A percentile compares a stretch with the other conserved stretches of the same genome.
phyloP scores from a whole-genome alignment of 805 yeast species.

The Ogataea minuta region DNA sequence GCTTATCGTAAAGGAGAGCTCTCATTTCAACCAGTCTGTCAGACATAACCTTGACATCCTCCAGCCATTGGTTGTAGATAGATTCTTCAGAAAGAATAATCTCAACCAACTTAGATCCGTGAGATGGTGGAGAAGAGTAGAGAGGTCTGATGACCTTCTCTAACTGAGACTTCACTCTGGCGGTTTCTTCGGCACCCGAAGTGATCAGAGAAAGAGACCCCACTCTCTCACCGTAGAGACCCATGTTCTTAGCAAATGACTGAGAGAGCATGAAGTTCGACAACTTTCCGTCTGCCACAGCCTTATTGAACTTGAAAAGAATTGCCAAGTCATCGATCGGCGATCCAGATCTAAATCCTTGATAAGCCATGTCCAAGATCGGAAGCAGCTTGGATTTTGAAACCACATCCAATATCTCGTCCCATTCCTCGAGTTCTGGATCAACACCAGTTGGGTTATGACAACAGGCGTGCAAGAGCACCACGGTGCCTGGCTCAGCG shows the following conservation, averaged over 20 bases:
- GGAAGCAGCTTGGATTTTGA: conserved; percentile 64
- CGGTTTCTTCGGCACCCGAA: conserved; percentile 50
- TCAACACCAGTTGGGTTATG: conserved; percentile 98
- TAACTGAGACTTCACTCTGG: conserved; percentile 60
- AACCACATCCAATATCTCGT: conserved; percentile 62
- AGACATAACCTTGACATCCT: conserved; percentile 76
- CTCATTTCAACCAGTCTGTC: conserved; percentile 77
- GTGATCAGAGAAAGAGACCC: conserved; percentile 74
- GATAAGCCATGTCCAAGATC: conserved; percentile 91
- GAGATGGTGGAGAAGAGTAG: conserved; percentile 92
- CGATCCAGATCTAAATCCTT: conserved; percentile 89
- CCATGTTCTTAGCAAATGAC: conserved; percentile 93
- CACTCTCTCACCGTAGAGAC: conserved; percentile 92
- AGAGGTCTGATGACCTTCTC: conserved; percentile 81
- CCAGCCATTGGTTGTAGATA: conserved; percentile 72
- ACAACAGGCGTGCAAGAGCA: conserved; percentile 90
- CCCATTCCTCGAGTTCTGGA: conserved; percentile 81
- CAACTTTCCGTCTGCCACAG: conserved; percentile 46
- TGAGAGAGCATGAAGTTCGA: conserved; percentile 69
- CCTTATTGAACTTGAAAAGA: conserved; percentile 41
- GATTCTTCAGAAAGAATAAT: conserved; percentile 60
- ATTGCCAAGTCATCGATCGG: conserved; percentile 63
- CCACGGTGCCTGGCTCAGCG: conserved; percentile 58
- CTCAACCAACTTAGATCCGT: conserved; percentile 88
- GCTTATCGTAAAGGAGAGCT: conserved; percentile 54